A percentile compares a stretch with the other conserved stretches of the same genome.
phyloP scores from a whole-genome alignment of 805 yeast species.

The Kluyveromyces siamensis region DNA sequence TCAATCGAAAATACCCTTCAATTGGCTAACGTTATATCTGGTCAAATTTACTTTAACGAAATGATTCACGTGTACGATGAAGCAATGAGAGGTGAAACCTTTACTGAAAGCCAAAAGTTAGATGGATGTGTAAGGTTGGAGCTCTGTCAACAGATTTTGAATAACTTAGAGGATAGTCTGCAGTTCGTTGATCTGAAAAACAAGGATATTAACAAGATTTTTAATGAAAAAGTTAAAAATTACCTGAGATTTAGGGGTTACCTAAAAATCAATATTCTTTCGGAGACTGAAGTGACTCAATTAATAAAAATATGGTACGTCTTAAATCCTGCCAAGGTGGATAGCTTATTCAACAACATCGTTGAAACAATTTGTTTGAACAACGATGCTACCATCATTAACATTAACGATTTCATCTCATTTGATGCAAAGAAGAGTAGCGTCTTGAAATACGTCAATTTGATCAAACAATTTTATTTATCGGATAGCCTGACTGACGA shows the following conservation, averaged over 20 bases:
- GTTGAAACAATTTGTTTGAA: constrained; percentile 24
- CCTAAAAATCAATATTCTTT: constrained; percentile 15
- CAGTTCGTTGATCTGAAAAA: constrained; percentile 9
- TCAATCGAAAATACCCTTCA: constrained; percentile 20
- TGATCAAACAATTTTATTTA: constrained; percentile 8
- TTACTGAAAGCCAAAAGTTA: background rate
- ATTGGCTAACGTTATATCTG: constrained; percentile 20
- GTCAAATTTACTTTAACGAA: constrained; percentile 15
- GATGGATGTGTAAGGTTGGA: constrained; percentile 4
- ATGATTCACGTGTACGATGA: constrained; percentile 8
- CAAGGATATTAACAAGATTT: constrained; percentile 2
- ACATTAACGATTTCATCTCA: constrained; percentile 11
- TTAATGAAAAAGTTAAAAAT: constrained; percentile 14
- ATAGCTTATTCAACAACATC: constrained; percentile 23
- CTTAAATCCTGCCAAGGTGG: constrained; percentile 13
- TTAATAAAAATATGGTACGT: constrained; percentile 18
- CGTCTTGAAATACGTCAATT: constrained; percentile 7
- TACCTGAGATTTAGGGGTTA: constrained; percentile 21
- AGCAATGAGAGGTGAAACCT: background rate
- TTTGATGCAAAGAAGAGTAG: constrained; percentile 13
- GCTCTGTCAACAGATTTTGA: constrained; percentile 21
- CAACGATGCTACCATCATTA: constrained; percentile 11
- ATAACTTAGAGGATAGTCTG: constrained; percentile 19
- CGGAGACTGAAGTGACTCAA: constrained; percentile 11
- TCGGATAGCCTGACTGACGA: constrained; percentile 9